These are phyloP conservation scores for Sideroxylon spinosum DNA, from an alignment of 179 eudicot genomes.

Conservation along the genomic window DNA sequence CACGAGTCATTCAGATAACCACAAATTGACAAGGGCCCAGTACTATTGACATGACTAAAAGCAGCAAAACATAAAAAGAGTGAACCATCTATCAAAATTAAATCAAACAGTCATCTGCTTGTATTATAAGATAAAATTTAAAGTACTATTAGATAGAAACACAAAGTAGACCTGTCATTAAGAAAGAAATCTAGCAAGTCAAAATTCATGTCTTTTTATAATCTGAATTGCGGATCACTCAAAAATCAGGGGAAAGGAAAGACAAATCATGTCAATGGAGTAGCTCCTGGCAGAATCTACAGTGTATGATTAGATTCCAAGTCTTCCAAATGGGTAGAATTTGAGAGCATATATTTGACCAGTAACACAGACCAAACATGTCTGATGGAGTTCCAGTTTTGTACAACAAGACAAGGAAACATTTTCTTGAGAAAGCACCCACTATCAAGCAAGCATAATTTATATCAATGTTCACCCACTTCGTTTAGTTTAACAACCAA, in stretches of 20 bases:
- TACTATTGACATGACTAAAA: too few relatives aligned
- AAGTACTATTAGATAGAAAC: too few relatives aligned
- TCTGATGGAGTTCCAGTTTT: not conserved
- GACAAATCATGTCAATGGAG: not conserved
- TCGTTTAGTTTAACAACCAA: slow-evolving; percentile 1
- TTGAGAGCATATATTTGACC: not conserved
- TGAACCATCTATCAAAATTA: too few relatives aligned
- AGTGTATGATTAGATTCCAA: not conserved
- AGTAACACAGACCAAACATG: not conserved
- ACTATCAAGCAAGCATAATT: not conserved
- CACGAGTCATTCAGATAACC: not conserved
- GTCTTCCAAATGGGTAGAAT: slow-evolving; percentile 7
- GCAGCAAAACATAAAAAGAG: too few relatives aligned
- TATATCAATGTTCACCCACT: slow-evolving; percentile 2
- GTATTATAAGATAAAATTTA: too few relatives aligned
- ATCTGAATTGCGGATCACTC: too few relatives aligned
- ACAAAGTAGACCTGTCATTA: too few relatives aligned
- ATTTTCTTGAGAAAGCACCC: not conserved
- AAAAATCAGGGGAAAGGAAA: too few relatives aligned
- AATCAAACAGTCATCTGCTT: too few relatives aligned
- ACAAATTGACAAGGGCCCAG: not conserved
- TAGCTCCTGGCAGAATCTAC: not conserved
- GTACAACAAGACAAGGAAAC: slow-evolving; percentile 11
- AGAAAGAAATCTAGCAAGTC: too few relatives aligned
- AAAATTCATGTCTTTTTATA: too few relatives aligned